These are phyloP conservation scores for Funneliformis mosseae DNA, from an alignment of 192 early-diverging fungal genomes.

Conservation along the genomic window DNA sequence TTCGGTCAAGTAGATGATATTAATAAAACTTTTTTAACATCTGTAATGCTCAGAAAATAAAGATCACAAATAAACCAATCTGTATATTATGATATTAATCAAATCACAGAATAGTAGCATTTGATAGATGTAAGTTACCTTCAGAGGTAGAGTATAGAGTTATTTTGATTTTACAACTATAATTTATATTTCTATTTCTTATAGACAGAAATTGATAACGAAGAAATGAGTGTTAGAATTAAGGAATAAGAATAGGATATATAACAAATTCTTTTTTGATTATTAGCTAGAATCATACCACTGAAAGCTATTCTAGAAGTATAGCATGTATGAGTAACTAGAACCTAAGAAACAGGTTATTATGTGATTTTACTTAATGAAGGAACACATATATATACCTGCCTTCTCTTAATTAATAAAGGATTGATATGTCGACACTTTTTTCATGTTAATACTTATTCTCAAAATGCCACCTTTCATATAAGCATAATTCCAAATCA, in stretches of 20 bases:
- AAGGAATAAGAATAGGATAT: neutral
- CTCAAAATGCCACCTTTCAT: neutral
- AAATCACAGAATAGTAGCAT: neutral
- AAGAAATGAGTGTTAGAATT: neutral
- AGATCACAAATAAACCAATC: neutral
- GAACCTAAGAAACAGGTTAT: neutral
- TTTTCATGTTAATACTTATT: neutral
- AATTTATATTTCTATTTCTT: too few relatives aligned
- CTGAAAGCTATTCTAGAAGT: neutral
- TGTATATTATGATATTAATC: neutral
- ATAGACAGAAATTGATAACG: neutral
- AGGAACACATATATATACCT: neutral
- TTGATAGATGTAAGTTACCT: neutral
- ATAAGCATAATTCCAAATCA: neutral
- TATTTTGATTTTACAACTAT: too few relatives aligned
- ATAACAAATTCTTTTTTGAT: neutral
- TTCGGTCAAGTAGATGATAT: neutral
- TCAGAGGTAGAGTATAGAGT: too few relatives aligned
- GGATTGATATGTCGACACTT: neutral
- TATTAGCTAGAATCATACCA: neutral
- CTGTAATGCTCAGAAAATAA: neutral
- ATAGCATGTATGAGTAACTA: neutral
- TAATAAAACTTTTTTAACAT: neutral
- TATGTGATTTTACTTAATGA: neutral
- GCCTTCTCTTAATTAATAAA: slow-evolving; percentile 2